phyloP scores from a whole-genome alignment of 208 protist species.

The Leishmania martiniquensis region DNA sequence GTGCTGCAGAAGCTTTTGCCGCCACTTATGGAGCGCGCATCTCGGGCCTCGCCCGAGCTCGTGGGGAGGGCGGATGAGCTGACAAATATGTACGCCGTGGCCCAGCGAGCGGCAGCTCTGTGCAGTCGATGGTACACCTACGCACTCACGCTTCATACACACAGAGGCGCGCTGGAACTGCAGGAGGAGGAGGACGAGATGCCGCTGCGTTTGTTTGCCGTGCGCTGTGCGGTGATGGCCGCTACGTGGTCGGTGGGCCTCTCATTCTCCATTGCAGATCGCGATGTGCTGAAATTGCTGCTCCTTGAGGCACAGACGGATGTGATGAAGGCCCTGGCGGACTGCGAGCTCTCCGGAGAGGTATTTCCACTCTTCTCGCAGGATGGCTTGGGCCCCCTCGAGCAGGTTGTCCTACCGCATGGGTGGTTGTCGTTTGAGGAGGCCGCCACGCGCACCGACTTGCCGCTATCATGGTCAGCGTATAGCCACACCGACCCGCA shows the following conservation, averaged over 20 bases:
- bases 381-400: constrained; percentile 23
- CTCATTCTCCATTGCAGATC: constrained; percentile 24
- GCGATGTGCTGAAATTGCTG: constrained; percentile 46
- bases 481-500: constrained; percentile 42
- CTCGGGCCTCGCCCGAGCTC: constrained; percentile 24
- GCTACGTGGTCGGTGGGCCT: constrained; percentile 60
- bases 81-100: constrained; percentile 34
- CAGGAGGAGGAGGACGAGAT: constrained; percentile 39
- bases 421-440: constrained; percentile 80
- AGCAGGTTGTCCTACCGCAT: constrained; percentile 34
- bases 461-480: constrained; percentile 47
- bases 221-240: constrained; percentile 65
- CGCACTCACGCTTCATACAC: constrained; percentile 28
- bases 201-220: constrained; percentile 34
- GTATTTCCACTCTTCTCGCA: constrained; percentile 25
- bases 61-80: constrained; percentile 17
- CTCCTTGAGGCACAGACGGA: constrained; percentile 39
- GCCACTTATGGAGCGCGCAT: constrained; percentile 30
- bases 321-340: constrained; percentile 25
- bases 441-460: constrained; percentile 34
- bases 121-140: constrained; percentile 67
- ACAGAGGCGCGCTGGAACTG: constrained; percentile 28
- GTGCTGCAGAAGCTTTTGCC: constrained; percentile 42
- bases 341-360: constrained; percentile 18
- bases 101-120: constrained; percentile 30